phyloP scores from a whole-genome alignment of 2,329 filamentous ascomycete species.

The Colletotrichum sp. region DNA sequence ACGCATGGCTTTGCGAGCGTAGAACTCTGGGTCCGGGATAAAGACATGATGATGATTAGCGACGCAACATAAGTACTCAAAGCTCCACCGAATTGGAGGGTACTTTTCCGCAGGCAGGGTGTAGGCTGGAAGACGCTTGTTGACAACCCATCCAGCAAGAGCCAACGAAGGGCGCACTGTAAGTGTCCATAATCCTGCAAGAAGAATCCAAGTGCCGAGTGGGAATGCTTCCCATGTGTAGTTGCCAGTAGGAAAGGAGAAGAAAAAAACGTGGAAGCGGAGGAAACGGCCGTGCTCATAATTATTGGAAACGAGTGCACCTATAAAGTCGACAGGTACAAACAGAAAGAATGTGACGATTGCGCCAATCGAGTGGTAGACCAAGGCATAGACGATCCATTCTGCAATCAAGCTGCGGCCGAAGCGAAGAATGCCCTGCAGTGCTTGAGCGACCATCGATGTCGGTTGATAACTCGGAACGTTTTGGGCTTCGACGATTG shows the following conservation, averaged over 20 bases:
- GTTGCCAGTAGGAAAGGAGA: not conserved
- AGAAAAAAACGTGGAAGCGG: rapidly evolving
- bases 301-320: no score
- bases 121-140: not conserved
- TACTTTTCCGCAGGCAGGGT: not conserved
- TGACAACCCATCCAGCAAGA: not conserved
- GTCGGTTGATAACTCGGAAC: no score
- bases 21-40: rapidly evolving
- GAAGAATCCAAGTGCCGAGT: rapidly evolving
- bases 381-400: not conserved
- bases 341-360: no score
- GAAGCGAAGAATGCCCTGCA: not conserved
- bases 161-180: rapidly evolving
- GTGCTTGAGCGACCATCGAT: no score
- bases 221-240: not conserved
- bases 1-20: not conserved
- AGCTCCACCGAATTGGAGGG: not conserved
- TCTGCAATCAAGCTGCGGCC: not conserved
- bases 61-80: not conserved
- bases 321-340: no score
- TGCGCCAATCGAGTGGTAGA: no score
- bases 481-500: no score
- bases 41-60: not conserved
- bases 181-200: rapidly evolving
- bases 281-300: rapidly evolving